A percentile compares a stretch with the other conserved stretches of the same genome.
Evolutionary conservation across 1,139 yeast species (phyloP).

Genomic region (Sugiyamaella xylanicola): DNA sequence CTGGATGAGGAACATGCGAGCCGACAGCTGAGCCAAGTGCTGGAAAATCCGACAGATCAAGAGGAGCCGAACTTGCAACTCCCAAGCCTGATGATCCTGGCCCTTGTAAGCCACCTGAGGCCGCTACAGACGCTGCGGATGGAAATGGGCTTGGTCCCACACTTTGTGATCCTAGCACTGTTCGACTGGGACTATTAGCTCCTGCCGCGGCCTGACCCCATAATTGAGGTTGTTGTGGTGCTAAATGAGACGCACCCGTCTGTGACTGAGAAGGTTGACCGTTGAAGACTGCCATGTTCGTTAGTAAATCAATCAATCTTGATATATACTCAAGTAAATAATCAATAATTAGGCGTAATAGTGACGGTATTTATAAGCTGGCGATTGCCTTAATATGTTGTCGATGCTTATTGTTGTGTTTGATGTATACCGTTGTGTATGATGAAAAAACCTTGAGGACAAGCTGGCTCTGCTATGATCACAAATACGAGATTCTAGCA

Average conservation of each 20-base stretch:
- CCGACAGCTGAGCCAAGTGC: slow-evolving; percentile 33
- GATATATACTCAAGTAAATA: no score
- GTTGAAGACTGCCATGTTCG: slow-evolving; percentile 6
- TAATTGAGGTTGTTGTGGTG: slow-evolving; percentile 13
- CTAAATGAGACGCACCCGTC: slow-evolving; percentile 2
- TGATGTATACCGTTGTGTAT: no score
- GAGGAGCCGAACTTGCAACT: slow-evolving; percentile 23
- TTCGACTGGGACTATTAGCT: slow-evolving; percentile 10
- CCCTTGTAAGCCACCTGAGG: slow-evolving; percentile 17
- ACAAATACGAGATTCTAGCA: no score
- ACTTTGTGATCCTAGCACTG: not conserved
- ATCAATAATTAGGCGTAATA: not conserved
- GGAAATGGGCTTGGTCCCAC: slow-evolving; percentile 16
- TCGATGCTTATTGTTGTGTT: no score
- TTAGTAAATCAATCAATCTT: not conserved
- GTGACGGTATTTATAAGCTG: not conserved
- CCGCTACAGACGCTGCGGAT: slow-evolving; percentile 19
- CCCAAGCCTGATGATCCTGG: slow-evolving; percentile 17
- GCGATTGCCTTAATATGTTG: no score
- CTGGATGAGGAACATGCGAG: slow-evolving; percentile 17
- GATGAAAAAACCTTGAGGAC: no score
- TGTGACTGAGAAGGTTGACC: slow-evolving; percentile 11
- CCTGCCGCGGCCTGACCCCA: slow-evolving; percentile 12
- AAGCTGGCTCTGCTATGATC: no score
- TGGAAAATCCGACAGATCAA: slow-evolving; percentile 38